Evolutionary conservation across 2,329 filamentous ascomycete genomes (phyloP).

Genomic region (Arthrobotrys entomopaga): DNA sequence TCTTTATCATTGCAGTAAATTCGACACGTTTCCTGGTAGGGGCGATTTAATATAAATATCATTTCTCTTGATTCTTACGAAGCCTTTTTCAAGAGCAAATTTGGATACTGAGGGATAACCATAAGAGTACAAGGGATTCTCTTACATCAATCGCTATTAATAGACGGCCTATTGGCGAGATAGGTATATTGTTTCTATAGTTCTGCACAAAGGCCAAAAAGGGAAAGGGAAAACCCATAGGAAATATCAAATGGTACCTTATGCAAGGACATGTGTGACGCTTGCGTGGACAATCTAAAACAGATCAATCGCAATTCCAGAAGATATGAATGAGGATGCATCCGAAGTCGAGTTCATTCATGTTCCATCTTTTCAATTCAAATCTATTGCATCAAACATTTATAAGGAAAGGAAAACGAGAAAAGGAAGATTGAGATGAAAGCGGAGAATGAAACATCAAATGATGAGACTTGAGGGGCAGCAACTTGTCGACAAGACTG

Average conservation of each 20-base stretch:
- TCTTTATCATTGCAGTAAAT: no score
- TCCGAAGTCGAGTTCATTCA: not conserved
- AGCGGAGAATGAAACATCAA: constrained; percentile 31
- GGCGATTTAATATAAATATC: no score
- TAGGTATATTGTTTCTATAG: not conserved
- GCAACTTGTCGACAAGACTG: constrained; percentile 54
- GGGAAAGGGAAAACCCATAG: not conserved
- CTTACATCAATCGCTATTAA: no score
- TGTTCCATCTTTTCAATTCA: constrained; percentile 28
- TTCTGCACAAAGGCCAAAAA: not conserved
- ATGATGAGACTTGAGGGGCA: constrained; percentile 32
- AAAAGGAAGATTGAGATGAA: constrained; percentile 21
- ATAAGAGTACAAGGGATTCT: no score
- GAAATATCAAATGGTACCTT: no score
- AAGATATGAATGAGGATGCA: not conserved
- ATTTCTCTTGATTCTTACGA: no score
- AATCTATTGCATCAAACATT: constrained; percentile 49
- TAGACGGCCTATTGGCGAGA: not conserved
- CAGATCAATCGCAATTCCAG: not conserved
- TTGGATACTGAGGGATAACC: no score
- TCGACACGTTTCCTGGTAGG: no score
- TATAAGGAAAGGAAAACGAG: constrained; percentile 24
- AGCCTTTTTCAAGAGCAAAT: no score
- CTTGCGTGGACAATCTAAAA: not conserved
- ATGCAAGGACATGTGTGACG: not conserved